Percentiles rank a stretch among this genome's conserved stretches.
These are phyloP conservation scores for Backusella circina DNA, from an alignment of 192 early-diverging fungal genomes.

Conservation along the genomic window DNA sequence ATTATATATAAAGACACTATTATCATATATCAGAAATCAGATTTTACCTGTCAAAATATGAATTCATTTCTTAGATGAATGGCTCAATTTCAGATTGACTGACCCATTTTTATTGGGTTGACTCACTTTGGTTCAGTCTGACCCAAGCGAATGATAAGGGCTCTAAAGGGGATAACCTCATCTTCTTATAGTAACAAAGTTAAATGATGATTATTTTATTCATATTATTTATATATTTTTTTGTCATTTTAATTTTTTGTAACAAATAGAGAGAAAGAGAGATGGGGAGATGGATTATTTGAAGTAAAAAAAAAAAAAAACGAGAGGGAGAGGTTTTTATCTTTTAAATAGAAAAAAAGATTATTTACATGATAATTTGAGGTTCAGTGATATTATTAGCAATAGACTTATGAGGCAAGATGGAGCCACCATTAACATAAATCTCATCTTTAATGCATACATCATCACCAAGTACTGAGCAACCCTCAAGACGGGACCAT, in stretches of 20 bases:
- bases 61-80: too few species aligned
- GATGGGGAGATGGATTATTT: background rate
- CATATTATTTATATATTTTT: background rate
- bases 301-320: background rate
- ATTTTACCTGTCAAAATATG: too few species aligned
- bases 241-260: background rate
- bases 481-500: conserved; percentile 93
- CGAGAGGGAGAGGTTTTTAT: background rate
- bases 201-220: too few species aligned
- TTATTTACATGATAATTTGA: conserved; percentile 89
- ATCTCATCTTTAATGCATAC: conserved; percentile 92
- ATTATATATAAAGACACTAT: too few species aligned
- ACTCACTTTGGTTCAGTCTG: too few species aligned
- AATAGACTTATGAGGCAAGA: conserved; percentile 95
- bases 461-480: conserved; percentile 96
- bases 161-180: too few species aligned
- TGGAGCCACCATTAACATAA: conserved; percentile 94
- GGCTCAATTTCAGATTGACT: too few species aligned
- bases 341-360: background rate
- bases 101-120: too few species aligned
- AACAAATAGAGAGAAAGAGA: background rate
- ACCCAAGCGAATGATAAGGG: too few species aligned
- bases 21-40: too few species aligned
- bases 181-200: too few species aligned
- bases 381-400: conserved; percentile 86